Percentiles rank a stretch among this genome's conserved stretches.
Evolutionary conservation across 176 grass and related monocot species (phyloP).

Genomic region (Oryza nivara): DNA sequence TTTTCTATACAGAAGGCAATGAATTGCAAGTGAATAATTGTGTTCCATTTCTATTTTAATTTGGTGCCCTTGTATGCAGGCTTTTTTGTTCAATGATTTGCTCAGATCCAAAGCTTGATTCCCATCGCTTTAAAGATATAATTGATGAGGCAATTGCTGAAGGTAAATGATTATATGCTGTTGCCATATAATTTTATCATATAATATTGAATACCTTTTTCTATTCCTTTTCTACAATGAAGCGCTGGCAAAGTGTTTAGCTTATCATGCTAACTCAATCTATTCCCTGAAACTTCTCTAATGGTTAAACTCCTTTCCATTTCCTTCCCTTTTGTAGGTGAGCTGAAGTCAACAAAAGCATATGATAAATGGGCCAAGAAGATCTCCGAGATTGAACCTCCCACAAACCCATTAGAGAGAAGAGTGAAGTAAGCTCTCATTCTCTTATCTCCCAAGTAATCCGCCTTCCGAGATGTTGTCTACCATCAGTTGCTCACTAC

Average conservation of each 20-base stretch:
- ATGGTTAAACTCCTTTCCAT: background rate
- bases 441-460: background rate
- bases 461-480: background rate
- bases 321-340: conserved; percentile 52
- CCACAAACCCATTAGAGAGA: conserved; percentile 80
- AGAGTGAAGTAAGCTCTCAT: conserved; percentile 64
- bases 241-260: background rate
- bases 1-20: background rate
- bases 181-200: background rate
- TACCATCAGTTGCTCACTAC: background rate
- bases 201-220: background rate
- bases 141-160: conserved; percentile 92
- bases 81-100: conserved; percentile 96
- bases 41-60: conserved; percentile 16
- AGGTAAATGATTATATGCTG: conserved; percentile 48
- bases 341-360: conserved; percentile 70
- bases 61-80: conserved; percentile 43
- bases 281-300: conserved; percentile 12
- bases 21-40: background rate
- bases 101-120: conserved; percentile 91
- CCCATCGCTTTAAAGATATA: conserved; percentile 92
- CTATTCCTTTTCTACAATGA: background rate
- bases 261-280: conserved; percentile 15
- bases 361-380: conserved; percentile 89
- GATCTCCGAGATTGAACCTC: conserved; percentile 79